Evolutionary conservation across 2,329 filamentous ascomycete species (phyloP), one percentile per base, ranked within the genome.

Genomic region (Calonectria pteridis): DNA sequence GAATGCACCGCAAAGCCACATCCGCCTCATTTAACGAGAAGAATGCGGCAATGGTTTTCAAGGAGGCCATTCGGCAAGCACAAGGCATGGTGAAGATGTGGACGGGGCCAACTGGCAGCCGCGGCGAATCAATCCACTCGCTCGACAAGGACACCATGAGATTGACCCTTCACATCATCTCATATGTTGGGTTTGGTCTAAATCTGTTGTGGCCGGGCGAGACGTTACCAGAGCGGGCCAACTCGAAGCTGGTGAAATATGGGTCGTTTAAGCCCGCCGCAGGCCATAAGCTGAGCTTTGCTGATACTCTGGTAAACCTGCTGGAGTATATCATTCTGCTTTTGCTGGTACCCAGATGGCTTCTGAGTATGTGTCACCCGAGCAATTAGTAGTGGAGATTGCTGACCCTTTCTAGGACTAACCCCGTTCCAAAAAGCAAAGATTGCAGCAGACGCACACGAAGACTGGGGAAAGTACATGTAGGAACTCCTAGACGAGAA

Each of bases 21-120:
- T 90, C 92, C 33, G 91, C 93, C 0, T 91, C 91, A 5, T 96
- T 96, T 83, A 94, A 93, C 71, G 94, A 96, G 85, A 92, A 89
- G 84, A 96, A 95, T 82, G 93, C 94, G 71, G 87, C 88, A 18
- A 82, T 94, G 31, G 91, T 94, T 1, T 94, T 92, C 83, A 85
- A 84, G 11, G 92, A 94, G 81, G 88, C 89, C 1, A 85, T 93
- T 28, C 76, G 79, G 13, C 94, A 96, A 84, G 90, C 93, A 0
- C 85, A 89, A 74, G 88, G 89, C 16, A 89, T 94, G 89, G 79
- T 94, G 35, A 82, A 84, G 43, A 86, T 87, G 62, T 94, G 92
- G 91, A 84, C 89, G 6, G 86, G 84, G 80, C 68, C 72, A 46
- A 71, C 49, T 1, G 78, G 71, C 3, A 65, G 73, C 23, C 68